phyloP scores from a whole-genome alignment of 1,284 basidiomycete genomes.

The Irpex sp. region DNA sequence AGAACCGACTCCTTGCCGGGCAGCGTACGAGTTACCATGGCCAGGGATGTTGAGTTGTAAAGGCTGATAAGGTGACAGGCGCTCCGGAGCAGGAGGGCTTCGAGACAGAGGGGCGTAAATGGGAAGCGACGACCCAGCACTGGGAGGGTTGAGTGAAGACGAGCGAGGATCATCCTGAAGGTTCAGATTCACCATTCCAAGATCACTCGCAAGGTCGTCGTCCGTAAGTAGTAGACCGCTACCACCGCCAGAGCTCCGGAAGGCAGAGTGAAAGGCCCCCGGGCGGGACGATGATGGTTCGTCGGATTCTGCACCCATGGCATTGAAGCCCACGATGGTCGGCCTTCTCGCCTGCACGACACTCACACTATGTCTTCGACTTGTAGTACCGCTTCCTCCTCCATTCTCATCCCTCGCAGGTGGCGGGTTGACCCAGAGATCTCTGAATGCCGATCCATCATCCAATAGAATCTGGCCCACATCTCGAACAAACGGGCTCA shows the following conservation, averaged over 20 bases:
- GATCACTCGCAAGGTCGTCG: conserved; percentile 72
- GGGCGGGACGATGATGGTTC: conserved; percentile 37
- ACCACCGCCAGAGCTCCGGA: conserved; percentile 33
- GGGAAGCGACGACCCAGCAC: conserved; percentile 63
- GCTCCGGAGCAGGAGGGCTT: conserved; percentile 51
- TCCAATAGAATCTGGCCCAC: conserved; percentile 73
- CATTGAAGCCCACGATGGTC: conserved; percentile 64
- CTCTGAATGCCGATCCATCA: conserved; percentile 62
- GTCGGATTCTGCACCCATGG: conserved; percentile 32
- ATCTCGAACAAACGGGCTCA: conserved; percentile 77
- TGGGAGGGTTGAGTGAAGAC: conserved; percentile 43
- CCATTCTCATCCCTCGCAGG: conserved; percentile 56
- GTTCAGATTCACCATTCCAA: conserved; percentile 64
- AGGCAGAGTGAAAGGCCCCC: conserved; percentile 21
- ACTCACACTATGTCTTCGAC: conserved; percentile 82
- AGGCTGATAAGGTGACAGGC: conserved; percentile 52
- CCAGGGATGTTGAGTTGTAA: conserved; percentile 55
- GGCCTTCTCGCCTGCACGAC: conserved; percentile 74
- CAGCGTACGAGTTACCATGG: conserved; percentile 33
- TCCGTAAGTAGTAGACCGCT: conserved; percentile 69
- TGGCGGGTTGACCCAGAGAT: conserved; percentile 67
- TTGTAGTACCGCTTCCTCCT: conserved; percentile 75
- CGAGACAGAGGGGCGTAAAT: conserved; percentile 67
- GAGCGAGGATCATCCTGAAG: conserved; percentile 42
- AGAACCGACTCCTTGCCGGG: conserved; percentile 49